Evolutionary conservation across 495 filamentous ascomycete genomes (phyloP), one percentile per base, ranked within the genome.

Genomic region (Aspergillus olivimuriae): DNA sequence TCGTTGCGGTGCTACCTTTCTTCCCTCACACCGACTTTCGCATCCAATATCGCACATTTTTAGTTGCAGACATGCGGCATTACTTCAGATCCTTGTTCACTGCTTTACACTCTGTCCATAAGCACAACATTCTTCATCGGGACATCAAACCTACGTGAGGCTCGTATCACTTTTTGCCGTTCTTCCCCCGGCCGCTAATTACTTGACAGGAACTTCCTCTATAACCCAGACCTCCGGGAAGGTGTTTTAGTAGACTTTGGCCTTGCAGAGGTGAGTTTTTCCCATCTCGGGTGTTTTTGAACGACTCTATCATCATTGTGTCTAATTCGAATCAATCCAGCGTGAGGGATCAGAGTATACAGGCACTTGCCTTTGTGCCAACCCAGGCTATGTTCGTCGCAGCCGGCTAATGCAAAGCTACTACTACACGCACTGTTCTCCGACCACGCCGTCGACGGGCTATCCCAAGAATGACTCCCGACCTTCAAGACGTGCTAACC

Each of bases 191-290:
- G 30, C 30, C 39, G 30, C 50, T 62, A 34, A 62, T 21, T 1
- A 11, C 16, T 33, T 34, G 38, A 2, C 47, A 78, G 75, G 10
- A 99, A 99, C 58, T 99, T 99, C 57, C 78, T 99, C 23, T 99
- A 97, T 70, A 90, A 95, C 47, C 84, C 86, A 3, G 66, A 81
- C 3, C 73, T 85, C 47, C 75, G 79, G 51, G 81, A 87, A 41
- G 92, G 92, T 12, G 92, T 98, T 2, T 75, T 98, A 10, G 91
- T 96, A 4, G 92, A 98, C 61, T 98, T 98, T 66, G 92, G 92
- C 19, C 76, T 98, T 10, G 92, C 92, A 21, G 92, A 98, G 67
- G 63, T 73, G 53, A 34, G 65, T 45, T 41, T n/a, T n/a, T n/a
- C n/a, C n/a, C n/a, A n/a, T n/a, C n/a, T n/a, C n/a, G n/a, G n/a